phyloP scores from a whole-genome alignment of 2,329 filamentous ascomycete species.

The Chrysoporthe deuterocubensis region DNA sequence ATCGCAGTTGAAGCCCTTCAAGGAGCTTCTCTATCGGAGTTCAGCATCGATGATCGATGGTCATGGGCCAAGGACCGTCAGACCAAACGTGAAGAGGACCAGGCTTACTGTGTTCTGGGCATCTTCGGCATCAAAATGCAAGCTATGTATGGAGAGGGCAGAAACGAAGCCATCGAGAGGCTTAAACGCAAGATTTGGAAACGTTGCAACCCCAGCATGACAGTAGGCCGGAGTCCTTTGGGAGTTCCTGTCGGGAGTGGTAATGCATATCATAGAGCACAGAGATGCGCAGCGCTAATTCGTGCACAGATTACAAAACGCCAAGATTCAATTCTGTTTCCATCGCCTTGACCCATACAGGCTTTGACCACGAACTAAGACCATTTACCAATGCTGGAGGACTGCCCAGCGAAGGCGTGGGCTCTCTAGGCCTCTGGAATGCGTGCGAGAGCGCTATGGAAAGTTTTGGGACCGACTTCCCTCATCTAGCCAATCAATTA shows the following conservation, averaged over 20 bases:
- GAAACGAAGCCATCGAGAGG: background rate
- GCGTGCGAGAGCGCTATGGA: too few species aligned
- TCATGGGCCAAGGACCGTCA: slow-evolving; percentile 28
- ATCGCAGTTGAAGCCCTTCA: slow-evolving; percentile 30
- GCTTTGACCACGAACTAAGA: too few species aligned
- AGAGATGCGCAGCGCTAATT: too few species aligned
- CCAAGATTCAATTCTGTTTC: too few species aligned
- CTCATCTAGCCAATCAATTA: too few species aligned
- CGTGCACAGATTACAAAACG: too few species aligned
- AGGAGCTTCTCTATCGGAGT: background rate
- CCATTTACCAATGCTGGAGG: too few species aligned
- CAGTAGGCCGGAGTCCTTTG: background rate
- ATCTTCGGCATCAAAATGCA: slow-evolving; percentile 20
- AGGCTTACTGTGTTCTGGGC: slow-evolving; percentile 32
- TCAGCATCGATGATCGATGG: slow-evolving; percentile 29
- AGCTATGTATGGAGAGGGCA: background rate
- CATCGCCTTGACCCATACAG: too few species aligned
- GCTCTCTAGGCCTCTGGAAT: too few species aligned
- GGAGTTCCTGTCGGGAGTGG: background rate
- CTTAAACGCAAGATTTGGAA: background rate
- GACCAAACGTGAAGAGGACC: slow-evolving; percentile 31
- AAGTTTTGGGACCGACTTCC: too few species aligned
- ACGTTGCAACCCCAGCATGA: background rate
- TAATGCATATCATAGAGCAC: too few species aligned
- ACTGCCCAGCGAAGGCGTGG: too few species aligned